These are phyloP conservation scores for Penicillium silybi DNA, from an alignment of 495 filamentous ascomycete species.

Conservation along the genomic window DNA sequence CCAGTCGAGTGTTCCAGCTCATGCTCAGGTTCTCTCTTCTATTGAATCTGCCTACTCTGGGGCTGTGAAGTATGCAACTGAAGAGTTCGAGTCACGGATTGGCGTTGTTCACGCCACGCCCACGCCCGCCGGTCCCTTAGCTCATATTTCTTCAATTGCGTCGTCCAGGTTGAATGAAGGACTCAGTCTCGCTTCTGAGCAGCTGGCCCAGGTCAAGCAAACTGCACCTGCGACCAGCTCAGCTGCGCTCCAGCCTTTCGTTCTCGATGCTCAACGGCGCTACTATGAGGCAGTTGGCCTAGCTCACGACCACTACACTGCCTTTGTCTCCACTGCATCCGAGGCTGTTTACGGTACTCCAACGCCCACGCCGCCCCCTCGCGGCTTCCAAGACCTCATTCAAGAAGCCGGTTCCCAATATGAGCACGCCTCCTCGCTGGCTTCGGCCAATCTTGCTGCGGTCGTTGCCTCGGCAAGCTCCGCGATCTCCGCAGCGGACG, in stretches of 20 bases:
- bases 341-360: slow-evolving; percentile 51
- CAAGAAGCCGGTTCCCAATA: slow-evolving; percentile 48
- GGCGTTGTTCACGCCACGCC: slow-evolving; percentile 17
- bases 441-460: slow-evolving; percentile 45
- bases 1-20: slow-evolving; percentile 59
- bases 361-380: slow-evolving; percentile 35
- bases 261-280: slow-evolving; percentile 61
- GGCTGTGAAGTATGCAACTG: slow-evolving; percentile 58
- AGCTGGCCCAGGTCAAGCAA: slow-evolving; percentile 49
- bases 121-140: slow-evolving; percentile 46
- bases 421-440: slow-evolving; percentile 41
- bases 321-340: slow-evolving; percentile 66
- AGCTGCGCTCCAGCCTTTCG: slow-evolving; percentile 48
- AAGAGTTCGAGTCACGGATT: slow-evolving; percentile 41
- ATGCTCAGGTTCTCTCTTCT: slow-evolving; percentile 60
- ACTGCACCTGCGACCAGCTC: slow-evolving; percentile 56
- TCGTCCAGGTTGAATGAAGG: slow-evolving; percentile 62
- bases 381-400: slow-evolving; percentile 33
- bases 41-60: slow-evolving; percentile 66
- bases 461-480: slow-evolving; percentile 46
- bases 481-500: slow-evolving; percentile 37
- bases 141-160: slow-evolving; percentile 61
- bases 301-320: slow-evolving; percentile 72
- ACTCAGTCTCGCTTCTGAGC: slow-evolving; percentile 59
- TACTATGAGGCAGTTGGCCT: slow-evolving; percentile 76